Conservation (phyloP, 192 early-diverging fungal genomes). For the Obelidium mucronatum region DNA sequence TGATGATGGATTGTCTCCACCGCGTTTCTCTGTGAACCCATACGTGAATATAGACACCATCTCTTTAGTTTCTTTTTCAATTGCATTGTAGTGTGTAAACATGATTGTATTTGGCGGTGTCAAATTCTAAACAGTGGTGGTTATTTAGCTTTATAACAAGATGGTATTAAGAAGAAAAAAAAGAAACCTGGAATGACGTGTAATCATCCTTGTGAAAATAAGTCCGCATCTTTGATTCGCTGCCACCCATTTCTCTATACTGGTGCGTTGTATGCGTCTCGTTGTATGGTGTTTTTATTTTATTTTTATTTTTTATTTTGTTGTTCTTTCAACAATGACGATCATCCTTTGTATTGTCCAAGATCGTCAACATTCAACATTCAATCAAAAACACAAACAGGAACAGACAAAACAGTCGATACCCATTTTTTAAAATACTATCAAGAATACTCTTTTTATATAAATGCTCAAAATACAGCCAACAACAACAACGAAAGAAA, state of each 20-base stretch:
- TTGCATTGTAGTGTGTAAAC: constrained; percentile 33
- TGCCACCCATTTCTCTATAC: constrained; percentile 29
- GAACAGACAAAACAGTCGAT: too few relatives aligned
- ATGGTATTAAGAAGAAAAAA: neutral
- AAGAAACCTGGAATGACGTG: constrained; percentile 21
- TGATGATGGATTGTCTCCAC: neutral
- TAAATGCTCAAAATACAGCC: too few relatives aligned
- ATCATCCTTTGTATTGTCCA: too few relatives aligned
- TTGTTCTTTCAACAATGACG: too few relatives aligned
- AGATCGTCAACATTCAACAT: too few relatives aligned
- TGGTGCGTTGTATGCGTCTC: too few relatives aligned
- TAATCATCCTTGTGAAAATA: constrained; percentile 35
- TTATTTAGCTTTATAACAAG: neutral
- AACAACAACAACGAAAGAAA: too few relatives aligned
- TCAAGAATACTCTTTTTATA: too few relatives aligned
- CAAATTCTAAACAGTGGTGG: constrained; percentile 20
- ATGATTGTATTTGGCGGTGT: constrained; percentile 18
- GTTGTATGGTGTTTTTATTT: too few relatives aligned
- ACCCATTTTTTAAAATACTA: too few relatives aligned
- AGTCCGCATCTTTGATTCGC: constrained; percentile 13
- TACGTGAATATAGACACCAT: constrained; percentile 28
- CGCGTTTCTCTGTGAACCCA: neutral
- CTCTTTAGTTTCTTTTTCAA: constrained; percentile 19
- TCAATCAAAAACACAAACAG: too few relatives aligned
- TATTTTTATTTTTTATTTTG: too few relatives aligned